phyloP scores from a whole-genome alignment of 805 yeast species.

The Hanseniaspora singularis region DNA sequence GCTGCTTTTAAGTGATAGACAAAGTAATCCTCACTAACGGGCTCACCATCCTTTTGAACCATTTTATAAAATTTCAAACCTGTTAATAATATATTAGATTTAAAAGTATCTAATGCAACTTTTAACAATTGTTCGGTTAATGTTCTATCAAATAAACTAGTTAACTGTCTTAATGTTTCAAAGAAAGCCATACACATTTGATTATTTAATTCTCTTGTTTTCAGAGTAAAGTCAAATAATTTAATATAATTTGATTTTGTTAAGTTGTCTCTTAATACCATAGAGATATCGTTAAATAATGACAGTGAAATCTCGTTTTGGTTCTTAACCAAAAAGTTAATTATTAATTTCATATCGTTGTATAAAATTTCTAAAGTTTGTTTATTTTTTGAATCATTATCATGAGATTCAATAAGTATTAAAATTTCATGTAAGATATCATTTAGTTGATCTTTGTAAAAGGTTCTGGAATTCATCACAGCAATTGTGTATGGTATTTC shows the following conservation, averaged over 20 bases:
- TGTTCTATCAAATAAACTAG: not conserved
- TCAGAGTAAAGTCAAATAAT: constrained; percentile 7
- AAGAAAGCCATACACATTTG: constrained; percentile 13
- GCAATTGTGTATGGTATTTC: constrained; percentile 49
- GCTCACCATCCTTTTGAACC: constrained; percentile 17
- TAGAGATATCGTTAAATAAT: constrained; percentile 11
- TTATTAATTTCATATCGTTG: constrained; percentile 2
- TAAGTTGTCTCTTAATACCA: constrained; percentile 9
- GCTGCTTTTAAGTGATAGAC: constrained; percentile 26
- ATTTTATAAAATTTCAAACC: constrained; percentile 25
- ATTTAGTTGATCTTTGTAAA: constrained; percentile 74
- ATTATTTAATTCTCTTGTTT: constrained; percentile 3
- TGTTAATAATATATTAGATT: constrained; percentile 24
- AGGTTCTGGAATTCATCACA: constrained; percentile 62
- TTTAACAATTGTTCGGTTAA: constrained; percentile 19
- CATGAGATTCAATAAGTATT: constrained; percentile 29
- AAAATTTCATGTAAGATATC: constrained; percentile 68
- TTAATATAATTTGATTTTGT: not conserved
- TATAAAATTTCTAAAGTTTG: not conserved
- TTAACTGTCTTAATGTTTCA: constrained; percentile 11
- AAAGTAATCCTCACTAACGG: constrained; percentile 22
- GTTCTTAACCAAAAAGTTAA: constrained; percentile 1
- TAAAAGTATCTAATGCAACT: constrained; percentile 23
- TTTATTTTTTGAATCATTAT: not conserved
- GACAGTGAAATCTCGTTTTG: constrained; percentile 4